phyloP scores from a whole-genome alignment of 805 yeast genomes.

The Ogataea saltuana region DNA sequence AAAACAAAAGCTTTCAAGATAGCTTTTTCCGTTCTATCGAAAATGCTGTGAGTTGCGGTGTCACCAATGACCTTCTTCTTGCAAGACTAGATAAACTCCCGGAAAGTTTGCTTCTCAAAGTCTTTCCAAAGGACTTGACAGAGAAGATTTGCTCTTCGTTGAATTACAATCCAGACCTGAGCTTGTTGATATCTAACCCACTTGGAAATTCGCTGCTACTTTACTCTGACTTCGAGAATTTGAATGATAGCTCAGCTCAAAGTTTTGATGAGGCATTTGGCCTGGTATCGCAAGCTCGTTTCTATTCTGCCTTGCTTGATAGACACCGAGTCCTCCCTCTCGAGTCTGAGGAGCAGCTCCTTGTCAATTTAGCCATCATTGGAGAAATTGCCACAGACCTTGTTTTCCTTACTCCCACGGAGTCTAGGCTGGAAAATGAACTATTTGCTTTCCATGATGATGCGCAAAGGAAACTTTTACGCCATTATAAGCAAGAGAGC shows the following conservation, averaged over 20 bases:
- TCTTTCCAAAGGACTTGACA: conserved; percentile 12
- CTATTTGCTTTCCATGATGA: conserved; percentile 15
- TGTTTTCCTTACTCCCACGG: conserved; percentile 30
- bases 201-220: conserved; percentile 24
- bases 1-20: conserved; percentile 13
- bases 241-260: neutral
- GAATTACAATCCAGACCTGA: conserved; percentile 13
- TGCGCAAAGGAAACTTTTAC: neutral
- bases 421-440: conserved; percentile 11
- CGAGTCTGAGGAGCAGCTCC: neutral
- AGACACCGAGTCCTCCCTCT: conserved; percentile 1
- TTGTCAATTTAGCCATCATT: conserved; percentile 23
- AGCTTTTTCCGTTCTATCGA: conserved; percentile 17
- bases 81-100: conserved; percentile 9
- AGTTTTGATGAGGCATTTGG: neutral
- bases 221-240: conserved; percentile 9
- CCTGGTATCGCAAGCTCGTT: conserved; percentile 7
- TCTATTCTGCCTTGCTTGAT: conserved; percentile 6
- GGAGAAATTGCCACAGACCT: conserved; percentile 42
- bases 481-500: neutral
- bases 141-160: conserved; percentile 3
- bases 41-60: conserved; percentile 3
- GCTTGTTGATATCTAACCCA: conserved; percentile 26
- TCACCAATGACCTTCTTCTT: conserved; percentile 1
- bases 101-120: neutral